Evolutionary conservation across 805 yeast genomes (phyloP).

Genomic region (Candida silvatica): DNA sequence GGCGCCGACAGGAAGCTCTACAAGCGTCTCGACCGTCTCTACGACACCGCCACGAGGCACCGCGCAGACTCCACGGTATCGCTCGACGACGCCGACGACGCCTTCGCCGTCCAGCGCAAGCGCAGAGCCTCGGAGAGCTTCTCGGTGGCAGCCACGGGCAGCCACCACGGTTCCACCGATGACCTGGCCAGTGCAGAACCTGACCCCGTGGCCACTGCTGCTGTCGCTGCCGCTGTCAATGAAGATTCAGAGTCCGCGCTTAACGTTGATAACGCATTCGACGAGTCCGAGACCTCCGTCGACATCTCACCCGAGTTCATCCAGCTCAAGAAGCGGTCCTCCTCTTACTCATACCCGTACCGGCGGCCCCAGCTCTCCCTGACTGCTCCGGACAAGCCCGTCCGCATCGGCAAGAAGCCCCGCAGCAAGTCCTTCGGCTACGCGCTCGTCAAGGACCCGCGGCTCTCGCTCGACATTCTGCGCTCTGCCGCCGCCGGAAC

Average conservation of each 20-base stretch:
- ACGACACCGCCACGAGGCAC: slow-evolving; percentile 6
- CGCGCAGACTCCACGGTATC: not conserved
- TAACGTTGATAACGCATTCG: too few relatives aligned
- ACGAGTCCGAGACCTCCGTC: slow-evolving; percentile 6
- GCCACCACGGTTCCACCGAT: not conserved
- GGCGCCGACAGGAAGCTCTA: slow-evolving; percentile 84
- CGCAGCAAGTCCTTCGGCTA: slow-evolving; percentile 23
- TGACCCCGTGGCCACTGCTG: slow-evolving; percentile 10
- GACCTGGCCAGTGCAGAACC: not conserved
- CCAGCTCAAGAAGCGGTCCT: slow-evolving; percentile 23
- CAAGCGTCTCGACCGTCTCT: slow-evolving; percentile 72
- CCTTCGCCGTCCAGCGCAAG: too few relatives aligned
- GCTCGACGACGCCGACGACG: not conserved
- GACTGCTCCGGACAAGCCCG: not conserved
- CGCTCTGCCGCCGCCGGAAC: too few relatives aligned
- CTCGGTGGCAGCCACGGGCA: not conserved
- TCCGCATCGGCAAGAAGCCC: slow-evolving; percentile 5
- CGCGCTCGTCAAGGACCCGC: not conserved
- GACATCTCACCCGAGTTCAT: slow-evolving; percentile 18
- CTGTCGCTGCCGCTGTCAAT: slow-evolving; percentile 11
- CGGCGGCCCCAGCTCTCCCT: slow-evolving; percentile 4
- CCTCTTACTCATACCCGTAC: slow-evolving; percentile 22
- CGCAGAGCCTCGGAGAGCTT: not conserved
- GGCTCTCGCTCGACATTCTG: not conserved
- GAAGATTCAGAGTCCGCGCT: slow-evolving; percentile 7